phyloP scores from a whole-genome alignment of 495 filamentous ascomycete genomes.

The Neurospora sp. region DNA sequence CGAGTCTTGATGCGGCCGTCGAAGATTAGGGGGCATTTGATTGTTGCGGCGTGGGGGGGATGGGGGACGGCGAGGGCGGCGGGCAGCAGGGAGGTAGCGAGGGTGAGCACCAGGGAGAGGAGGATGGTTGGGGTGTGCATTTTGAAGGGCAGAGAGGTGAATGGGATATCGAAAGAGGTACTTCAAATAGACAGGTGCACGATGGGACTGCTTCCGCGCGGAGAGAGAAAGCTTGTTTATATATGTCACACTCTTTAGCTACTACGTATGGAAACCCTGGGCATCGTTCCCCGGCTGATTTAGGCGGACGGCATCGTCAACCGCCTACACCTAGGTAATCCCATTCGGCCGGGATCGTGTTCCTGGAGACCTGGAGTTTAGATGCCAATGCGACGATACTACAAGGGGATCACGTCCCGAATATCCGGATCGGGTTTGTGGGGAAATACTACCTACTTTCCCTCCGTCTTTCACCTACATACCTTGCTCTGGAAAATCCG shows the following conservation, averaged over 20 bases:
- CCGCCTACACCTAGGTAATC: neutral
- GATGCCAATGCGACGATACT: neutral
- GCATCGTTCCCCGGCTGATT: neutral
- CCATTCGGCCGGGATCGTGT: neutral
- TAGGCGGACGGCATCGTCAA: neutral
- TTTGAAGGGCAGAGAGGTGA: neutral
- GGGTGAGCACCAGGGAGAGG: neutral
- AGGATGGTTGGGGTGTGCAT: neutral
- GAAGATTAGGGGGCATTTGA: slow-evolving; percentile 36
- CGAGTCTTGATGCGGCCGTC: slow-evolving; percentile 31
- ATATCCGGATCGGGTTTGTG: neutral
- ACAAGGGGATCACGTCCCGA: neutral
- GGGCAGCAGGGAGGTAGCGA: neutral
- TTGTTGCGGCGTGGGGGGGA: slow-evolving; percentile 4
- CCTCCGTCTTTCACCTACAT: neutral
- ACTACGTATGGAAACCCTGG: neutral
- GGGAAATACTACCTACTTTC: neutral
- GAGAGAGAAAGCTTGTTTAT: neutral
- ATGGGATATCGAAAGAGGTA: no score
- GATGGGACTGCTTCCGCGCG: neutral
- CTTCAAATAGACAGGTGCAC: neutral
- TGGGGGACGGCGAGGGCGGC: neutral
- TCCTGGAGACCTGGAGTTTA: neutral
- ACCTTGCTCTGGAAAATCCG: neutral
- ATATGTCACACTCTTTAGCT: neutral